Evolutionary conservation across 2,329 filamentous ascomycete species (phyloP), one percentile per base, ranked within the genome.

Genomic region (Colletotrichum plurivorum): DNA sequence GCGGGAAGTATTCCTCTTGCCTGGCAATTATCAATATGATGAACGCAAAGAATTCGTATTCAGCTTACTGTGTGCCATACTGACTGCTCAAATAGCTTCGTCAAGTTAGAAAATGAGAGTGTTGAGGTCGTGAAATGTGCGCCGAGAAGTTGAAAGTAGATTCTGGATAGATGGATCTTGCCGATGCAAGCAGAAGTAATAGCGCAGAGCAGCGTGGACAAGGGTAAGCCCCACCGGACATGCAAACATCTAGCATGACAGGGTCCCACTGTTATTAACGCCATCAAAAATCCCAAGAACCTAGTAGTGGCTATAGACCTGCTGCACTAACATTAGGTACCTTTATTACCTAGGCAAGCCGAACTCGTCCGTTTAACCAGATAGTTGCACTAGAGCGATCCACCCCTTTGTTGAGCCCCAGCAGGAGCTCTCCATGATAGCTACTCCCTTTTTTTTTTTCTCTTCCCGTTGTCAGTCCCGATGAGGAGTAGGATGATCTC

Each of bases 1-100:
- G 52, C 95, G 90, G 52, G 94, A 95, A 52, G 94, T 97, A 83
- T 98, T 97, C 75, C 94, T 90, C 84, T 97, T 97, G 77, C 89
- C 89, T 90, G 73, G 31, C 62, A 10, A 22, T 43, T 43, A 64
- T 39, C 41, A 67, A 12, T 49, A 15, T 36, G 25, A 36, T 51
- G 43, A 43, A 64, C 25, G 46, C 8, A 6, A n/a, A 4, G 16
- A 6, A 16, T 43, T n/a, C 12, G 18, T 10, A 13, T 53, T 13
- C 22, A 22, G 72, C 81, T 76, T 83, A 87, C 85, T 89, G 72
- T 87, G 84, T 63, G 85, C 84, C 85, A 87, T 85, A 1, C 2
- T 48, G 15, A 36, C 8, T 36, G 8, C 3, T 36, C 31, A 3
- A 36, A 36, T 36, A 36, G 31, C 8, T 10, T 36, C 8, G 8